Base-by-base conservation (phyloP, 768 basidiomycete species). In the Mycena polygramma region DNA sequence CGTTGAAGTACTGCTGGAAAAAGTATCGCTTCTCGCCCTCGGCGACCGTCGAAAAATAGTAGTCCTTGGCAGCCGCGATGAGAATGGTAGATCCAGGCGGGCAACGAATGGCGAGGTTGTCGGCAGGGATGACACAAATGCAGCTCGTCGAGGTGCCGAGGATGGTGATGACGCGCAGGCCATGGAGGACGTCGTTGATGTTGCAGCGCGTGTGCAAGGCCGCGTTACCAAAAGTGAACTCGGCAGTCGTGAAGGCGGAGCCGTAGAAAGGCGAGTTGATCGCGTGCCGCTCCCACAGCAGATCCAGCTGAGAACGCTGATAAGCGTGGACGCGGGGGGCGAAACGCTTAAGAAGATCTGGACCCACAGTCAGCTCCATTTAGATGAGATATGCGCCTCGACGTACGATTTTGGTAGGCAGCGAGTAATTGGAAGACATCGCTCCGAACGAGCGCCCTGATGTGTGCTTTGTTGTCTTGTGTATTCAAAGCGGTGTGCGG, bases 1-100 rank as follows among this genome's bases (percentile, higher is more conserved):
- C 43, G 45, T 49, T 5, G 14, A 60, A 45, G 43, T 7, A 60
- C 46, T 60, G 58, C 58, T 49, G 43, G 45, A 60, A 60, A 6
- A 60, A 15, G 58, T 46, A 46, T 4, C 58, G 19, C 41, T 14
- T 45, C 13, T 60, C 43, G 2, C 43, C 43, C 4, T 20, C 14
- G 0, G 1, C 22, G 14, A 60, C 19, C 6, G 24, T 49, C 26
- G 43, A 46, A 45, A 60, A 60, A 20, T 19, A 46, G 10, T 30
- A 60, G 14, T 15, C 41, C 7, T 46, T 48, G 22, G 14, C 35
- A 26, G 43, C 43, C 13, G 58, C 14, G 30, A 60, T 46, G 45
- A 60, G 22, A 41, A 60, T 4, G 0, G 58, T 60, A 3, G 37
- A 22, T 20, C 55, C 55, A 2, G 36, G 37, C 4, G 37, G 37